phyloP scores from a whole-genome alignment of 345 rosid species.

The Citrus glauca region DNA sequence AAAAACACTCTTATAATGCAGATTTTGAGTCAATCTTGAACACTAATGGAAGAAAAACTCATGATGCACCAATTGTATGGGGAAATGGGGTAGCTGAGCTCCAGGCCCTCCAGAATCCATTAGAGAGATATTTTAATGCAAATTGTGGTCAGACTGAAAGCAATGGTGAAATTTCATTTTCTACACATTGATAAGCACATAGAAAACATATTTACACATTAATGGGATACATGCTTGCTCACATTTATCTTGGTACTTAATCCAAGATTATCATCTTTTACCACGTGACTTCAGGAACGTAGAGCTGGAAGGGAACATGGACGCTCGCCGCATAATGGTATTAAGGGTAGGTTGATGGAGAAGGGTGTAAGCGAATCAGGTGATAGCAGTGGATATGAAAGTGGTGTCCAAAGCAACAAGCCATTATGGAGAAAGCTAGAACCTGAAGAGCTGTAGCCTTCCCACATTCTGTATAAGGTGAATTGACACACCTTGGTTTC shows the following conservation, averaged over 20 bases:
- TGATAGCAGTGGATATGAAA: constrained; percentile 74
- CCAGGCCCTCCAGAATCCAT: background rate
- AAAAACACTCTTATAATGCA: background rate
- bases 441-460: constrained; percentile 37
- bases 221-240: background rate
- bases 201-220: background rate
- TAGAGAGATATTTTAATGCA: background rate
- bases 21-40: background rate
- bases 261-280: background rate
- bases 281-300: constrained; percentile 45
- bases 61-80: background rate
- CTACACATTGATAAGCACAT: background rate
- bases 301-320: constrained; percentile 50
- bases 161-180: background rate
- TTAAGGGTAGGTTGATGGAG: constrained; percentile 41
- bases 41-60: background rate
- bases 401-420: constrained; percentile 40
- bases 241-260: background rate
- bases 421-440: constrained; percentile 43
- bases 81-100: background rate
- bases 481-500: background rate
- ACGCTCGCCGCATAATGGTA: constrained; percentile 23
- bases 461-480: constrained; percentile 14
- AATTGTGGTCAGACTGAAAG: background rate
- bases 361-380: constrained; percentile 57